Conservation (phyloP, 352 stramenopile genomes). For the Phytophthora fragariaefolia region DNA sequence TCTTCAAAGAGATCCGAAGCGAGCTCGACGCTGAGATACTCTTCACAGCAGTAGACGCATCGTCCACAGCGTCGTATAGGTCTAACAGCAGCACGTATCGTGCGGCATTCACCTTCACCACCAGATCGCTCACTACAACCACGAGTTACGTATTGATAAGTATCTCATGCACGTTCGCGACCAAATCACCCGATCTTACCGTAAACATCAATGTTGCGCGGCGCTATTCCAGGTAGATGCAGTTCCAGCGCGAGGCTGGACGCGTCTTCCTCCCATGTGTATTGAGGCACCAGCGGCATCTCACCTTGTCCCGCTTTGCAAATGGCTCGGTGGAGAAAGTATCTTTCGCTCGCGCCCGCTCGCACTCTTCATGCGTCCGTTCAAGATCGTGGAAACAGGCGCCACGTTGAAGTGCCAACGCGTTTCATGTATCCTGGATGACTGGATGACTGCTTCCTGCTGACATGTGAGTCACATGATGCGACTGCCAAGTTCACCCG, state of each 20-base stretch:
- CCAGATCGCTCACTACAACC: conserved; percentile 70
- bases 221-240: conserved; percentile 50
- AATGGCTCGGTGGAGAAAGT: background rate
- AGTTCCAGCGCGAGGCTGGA: conserved; percentile 58
- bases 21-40: conserved; percentile 41
- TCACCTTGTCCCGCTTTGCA: conserved; percentile 3
- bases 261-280: conserved; percentile 70
- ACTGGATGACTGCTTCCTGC: background rate
- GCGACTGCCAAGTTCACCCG: no score
- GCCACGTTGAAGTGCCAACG: background rate
- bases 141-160: background rate
- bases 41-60: conserved; percentile 56
- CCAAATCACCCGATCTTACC: conserved; percentile 35
- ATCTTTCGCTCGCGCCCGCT: conserved; percentile 29
- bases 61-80: conserved; percentile 63
- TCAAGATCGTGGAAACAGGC: conserved; percentile 22
- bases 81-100: conserved; percentile 83
- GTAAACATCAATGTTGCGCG: conserved; percentile 73
- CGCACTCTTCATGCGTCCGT: no score
- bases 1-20: conserved; percentile 61
- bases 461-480: no score
- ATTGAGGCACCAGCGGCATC: conserved; percentile 76
- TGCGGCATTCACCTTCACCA: conserved; percentile 82
- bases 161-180: background rate
- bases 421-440: background rate